A percentile compares a stretch with the other conserved stretches of the same genome.
phyloP scores from a whole-genome alignment of 495 filamentous ascomycete species.

The Immersiella caudata region DNA sequence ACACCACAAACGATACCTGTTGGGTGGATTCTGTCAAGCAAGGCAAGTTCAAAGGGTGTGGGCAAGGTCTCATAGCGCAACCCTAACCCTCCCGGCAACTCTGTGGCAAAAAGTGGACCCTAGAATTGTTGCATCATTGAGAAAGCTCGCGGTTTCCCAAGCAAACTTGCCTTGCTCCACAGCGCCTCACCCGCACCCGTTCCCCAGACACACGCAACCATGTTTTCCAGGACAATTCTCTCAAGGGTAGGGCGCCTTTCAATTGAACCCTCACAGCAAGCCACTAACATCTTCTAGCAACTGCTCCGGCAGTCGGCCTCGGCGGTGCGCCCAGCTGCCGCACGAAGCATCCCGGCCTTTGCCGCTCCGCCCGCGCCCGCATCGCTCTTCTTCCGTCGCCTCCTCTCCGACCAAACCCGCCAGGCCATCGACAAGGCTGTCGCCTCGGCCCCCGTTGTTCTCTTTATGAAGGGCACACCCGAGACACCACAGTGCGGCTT shows the following conservation, averaged over 20 bases:
- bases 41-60: no score
- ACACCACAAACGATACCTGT: no score
- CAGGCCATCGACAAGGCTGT: conserved; percentile 88
- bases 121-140: conserved; percentile 13
- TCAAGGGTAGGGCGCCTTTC: conserved; percentile 27
- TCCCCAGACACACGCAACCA: conserved; percentile 10
- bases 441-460: conserved; percentile 80
- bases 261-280: conserved; percentile 2
- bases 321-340: conserved; percentile 12
- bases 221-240: conserved; percentile 35
- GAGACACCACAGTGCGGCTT: conserved; percentile 98
- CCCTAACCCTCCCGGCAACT: background rate
- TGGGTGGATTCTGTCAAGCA: no score
- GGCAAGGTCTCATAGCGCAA: background rate
- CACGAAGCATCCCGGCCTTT: background rate
- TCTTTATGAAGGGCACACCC: conserved; percentile 99
- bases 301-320: conserved; percentile 25
- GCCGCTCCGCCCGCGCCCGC: conserved; percentile 12
- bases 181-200: background rate
- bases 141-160: conserved; percentile 17
- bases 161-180: conserved; percentile 18
- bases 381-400: conserved; percentile 52
- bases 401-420: conserved; percentile 75
- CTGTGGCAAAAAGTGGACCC: background rate
- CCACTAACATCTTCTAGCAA: conserved; percentile 15